Conservation (phyloP, 305 asterid genomes). For the Fraxinus baroniana region DNA sequence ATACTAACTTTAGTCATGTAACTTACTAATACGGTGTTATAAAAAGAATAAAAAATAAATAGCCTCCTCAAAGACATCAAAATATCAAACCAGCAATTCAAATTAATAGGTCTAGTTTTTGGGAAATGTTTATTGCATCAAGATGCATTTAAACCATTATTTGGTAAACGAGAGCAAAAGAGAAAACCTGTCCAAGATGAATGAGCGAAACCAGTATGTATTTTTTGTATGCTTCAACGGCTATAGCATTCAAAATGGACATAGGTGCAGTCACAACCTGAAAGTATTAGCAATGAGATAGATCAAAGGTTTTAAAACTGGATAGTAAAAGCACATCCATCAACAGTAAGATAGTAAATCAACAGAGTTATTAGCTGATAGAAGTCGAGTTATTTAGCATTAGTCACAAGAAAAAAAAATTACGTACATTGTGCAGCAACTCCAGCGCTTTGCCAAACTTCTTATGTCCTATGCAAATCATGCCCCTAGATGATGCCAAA, state of each 20-base stretch:
- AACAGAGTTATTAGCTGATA: neutral
- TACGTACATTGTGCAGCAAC: slow-evolving; percentile 79
- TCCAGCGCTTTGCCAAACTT: slow-evolving; percentile 77
- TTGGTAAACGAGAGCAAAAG: slow-evolving; percentile 10
- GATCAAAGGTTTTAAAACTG: slow-evolving; percentile 9
- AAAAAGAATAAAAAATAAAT: neutral
- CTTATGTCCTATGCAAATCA: slow-evolving; percentile 93
- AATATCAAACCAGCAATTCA: neutral
- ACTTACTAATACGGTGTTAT: neutral
- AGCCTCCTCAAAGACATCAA: slow-evolving; percentile 2
- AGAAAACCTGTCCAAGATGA: slow-evolving; percentile 83
- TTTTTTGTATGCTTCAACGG: slow-evolving; percentile 96
- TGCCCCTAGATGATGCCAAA: slow-evolving; percentile 58
- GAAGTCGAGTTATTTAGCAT: neutral
- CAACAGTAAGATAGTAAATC: neutral
- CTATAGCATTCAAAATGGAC: slow-evolving; percentile 73
- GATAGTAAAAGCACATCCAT: neutral
- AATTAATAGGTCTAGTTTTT: neutral
- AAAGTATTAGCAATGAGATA: slow-evolving; percentile 22
- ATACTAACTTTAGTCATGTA: neutral
- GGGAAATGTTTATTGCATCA: neutral
- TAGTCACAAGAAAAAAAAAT: slow-evolving; percentile 5
- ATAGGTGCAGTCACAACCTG: slow-evolving; percentile 98
- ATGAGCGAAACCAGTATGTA: slow-evolving; percentile 85
- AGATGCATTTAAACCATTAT: slow-evolving; percentile 7